Evolutionary conservation across 768 basidiomycete species (phyloP).

Genomic region (Mycena floridula): DNA sequence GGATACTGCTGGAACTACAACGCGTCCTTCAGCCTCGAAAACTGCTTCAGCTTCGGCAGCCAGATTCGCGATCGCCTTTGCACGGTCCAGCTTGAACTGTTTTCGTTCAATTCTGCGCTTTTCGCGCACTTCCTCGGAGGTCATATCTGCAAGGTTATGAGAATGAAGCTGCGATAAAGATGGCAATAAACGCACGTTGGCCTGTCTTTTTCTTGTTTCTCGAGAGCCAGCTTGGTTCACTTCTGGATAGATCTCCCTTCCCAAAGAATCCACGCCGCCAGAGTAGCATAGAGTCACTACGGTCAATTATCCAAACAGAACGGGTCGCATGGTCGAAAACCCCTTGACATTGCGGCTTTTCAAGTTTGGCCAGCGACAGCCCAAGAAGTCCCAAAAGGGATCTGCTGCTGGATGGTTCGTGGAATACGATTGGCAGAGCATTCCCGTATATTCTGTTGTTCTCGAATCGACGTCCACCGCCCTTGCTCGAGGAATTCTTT

Average conservation of each 20-base stretch:
- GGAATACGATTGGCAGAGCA: slow-evolving; percentile 59
- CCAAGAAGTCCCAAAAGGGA: slow-evolving; percentile 49
- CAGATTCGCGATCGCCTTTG: slow-evolving; percentile 77
- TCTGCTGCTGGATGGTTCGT: slow-evolving; percentile 35
- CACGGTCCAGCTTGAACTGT: slow-evolving; percentile 91
- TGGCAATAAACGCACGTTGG: slow-evolving; percentile 30
- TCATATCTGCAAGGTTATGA: slow-evolving; percentile 43
- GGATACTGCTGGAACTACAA: slow-evolving; percentile 53
- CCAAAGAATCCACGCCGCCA: slow-evolving; percentile 96
- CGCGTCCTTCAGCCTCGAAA: slow-evolving; percentile 64
- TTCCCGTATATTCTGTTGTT: slow-evolving; percentile 65
- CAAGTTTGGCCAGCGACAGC: slow-evolving; percentile 48
- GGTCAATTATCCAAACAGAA: slow-evolving; percentile 81
- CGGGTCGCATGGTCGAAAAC: slow-evolving; percentile 71
- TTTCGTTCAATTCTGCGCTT: slow-evolving; percentile 82
- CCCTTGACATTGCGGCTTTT: slow-evolving; percentile 73
- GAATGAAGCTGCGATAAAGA: neutral
- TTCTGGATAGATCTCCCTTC: slow-evolving; percentile 90
- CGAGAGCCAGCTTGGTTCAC: slow-evolving; percentile 91
- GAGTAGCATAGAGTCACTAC: slow-evolving; percentile 57
- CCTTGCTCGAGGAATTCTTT: too few species aligned
- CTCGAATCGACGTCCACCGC: slow-evolving; percentile 48
- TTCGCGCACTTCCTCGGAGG: slow-evolving; percentile 89
- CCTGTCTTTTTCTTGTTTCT: slow-evolving; percentile 67
- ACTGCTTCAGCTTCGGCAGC: slow-evolving; percentile 74